Percentiles rank a stretch among this genome's conserved stretches.
Conservation (phyloP, 2,329 filamentous ascomycete genomes). For the Lomentospora prolificans region DNA sequence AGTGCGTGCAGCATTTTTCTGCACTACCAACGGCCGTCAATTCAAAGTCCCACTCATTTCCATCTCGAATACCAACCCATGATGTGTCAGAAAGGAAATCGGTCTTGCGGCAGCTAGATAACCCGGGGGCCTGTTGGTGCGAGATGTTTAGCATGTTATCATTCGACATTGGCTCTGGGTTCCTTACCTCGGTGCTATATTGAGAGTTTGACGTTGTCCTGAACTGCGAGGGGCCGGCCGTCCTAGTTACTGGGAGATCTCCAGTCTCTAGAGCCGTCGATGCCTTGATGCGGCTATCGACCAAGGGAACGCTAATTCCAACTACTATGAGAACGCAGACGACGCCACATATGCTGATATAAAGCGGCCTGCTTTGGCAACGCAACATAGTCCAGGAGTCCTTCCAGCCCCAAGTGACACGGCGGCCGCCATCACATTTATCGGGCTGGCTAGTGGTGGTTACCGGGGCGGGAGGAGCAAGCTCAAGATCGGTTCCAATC, state of each 20-base stretch:
- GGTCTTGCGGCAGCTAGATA: conserved; percentile 8
- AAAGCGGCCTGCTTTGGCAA: not conserved
- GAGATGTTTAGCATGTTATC: not conserved
- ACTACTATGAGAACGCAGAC: not conserved
- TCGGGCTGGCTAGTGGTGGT: not conserved
- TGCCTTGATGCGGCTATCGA: not conserved
- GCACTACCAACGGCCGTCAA: conserved; percentile 9
- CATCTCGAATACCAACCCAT: conserved; percentile 12
- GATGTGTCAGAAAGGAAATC: conserved; percentile 9
- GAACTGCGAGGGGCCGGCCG: not conserved
- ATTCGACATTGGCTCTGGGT: too few species aligned
- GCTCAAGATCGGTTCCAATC: not conserved
- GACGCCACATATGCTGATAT: not conserved
- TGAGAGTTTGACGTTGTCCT: not conserved
- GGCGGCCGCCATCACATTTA: too few species aligned
- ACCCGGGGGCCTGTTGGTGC: not conserved
- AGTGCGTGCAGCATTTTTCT: conserved; percentile 11
- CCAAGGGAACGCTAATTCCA: not conserved
- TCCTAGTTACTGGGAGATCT: not conserved
- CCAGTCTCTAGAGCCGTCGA: not conserved
- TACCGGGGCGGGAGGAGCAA: not conserved
- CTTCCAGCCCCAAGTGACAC: too few species aligned
- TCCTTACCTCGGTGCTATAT: not conserved
- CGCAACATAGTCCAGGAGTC: too few species aligned
- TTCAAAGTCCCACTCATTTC: conserved; percentile 11